Conservation (phyloP, 352 stramenopile genomes). For the Pythium utonaiense region DNA sequence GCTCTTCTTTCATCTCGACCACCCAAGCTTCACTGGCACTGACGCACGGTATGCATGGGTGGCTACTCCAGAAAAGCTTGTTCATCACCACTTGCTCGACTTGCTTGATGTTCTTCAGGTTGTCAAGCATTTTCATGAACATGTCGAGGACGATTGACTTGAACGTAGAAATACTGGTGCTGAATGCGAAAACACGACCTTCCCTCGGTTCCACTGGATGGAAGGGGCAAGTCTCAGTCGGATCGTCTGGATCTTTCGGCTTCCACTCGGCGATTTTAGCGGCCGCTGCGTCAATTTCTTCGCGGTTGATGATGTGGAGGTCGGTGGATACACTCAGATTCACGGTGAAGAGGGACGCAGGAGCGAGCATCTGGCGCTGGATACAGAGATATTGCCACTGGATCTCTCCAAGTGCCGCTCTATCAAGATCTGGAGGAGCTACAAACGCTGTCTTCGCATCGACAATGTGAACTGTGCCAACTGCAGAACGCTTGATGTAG, state of each 20-base stretch:
- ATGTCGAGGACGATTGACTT: conserved; percentile 57
- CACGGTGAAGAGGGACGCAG: conserved; percentile 68
- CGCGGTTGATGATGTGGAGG: conserved; percentile 73
- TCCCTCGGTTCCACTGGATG: conserved; percentile 36
- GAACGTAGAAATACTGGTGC: conserved; percentile 59
- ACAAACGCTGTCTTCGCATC: conserved; percentile 72
- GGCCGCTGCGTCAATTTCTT: conserved; percentile 51
- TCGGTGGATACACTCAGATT: conserved; percentile 70
- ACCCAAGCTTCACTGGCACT: conserved; percentile 88
- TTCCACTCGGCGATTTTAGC: conserved; percentile 52
- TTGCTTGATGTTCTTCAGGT: conserved; percentile 81
- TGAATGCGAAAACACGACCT: conserved; percentile 65
- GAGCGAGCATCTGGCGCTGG: conserved; percentile 54
- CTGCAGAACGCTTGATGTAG: conserved; percentile 53
- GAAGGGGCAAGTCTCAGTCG: conserved; percentile 58
- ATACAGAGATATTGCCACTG: conserved; percentile 80
- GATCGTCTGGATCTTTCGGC: conserved; percentile 65
- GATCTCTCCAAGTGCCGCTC: conserved; percentile 55
- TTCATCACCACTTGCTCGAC: conserved; percentile 93
- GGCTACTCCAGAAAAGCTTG: conserved; percentile 93
- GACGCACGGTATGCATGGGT: conserved; percentile 84
- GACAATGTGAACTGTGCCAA: conserved; percentile 65
- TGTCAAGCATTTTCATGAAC: conserved; percentile 79
- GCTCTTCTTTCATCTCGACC: conserved; percentile 43
- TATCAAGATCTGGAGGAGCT: conserved; percentile 59